A percentile compares a stretch with the other conserved stretches of the same genome.
Conservation (phyloP, 176 grass and related monocot genomes). For the Oryza brachyantha region DNA sequence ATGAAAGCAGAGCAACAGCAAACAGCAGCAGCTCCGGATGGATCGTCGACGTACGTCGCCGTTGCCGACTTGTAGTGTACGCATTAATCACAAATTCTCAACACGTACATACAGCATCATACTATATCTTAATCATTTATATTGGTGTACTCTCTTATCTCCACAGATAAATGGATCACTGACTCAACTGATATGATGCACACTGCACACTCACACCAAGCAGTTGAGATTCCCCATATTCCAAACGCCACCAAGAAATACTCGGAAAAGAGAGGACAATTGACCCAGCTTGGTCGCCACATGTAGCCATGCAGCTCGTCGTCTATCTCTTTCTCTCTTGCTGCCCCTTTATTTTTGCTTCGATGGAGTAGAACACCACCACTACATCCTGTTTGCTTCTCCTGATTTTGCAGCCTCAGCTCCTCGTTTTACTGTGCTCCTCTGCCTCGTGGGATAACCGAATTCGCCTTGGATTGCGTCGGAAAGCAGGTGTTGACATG, state of each 20-base stretch:
- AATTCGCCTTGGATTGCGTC: conserved; percentile 13
- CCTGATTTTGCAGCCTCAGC: background rate
- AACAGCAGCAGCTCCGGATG: background rate
- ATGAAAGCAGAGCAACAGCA: background rate
- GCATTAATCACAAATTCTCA: background rate
- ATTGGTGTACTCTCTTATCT: background rate
- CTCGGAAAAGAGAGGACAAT: background rate
- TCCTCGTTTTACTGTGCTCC: background rate
- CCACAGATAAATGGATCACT: background rate
- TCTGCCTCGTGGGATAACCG: conserved; percentile 34
- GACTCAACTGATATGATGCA: background rate
- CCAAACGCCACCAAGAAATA: conserved; percentile 22
- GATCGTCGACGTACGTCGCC: background rate
- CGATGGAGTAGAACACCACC: background rate
- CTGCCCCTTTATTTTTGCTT: background rate
- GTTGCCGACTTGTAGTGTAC: conserved; percentile 18
- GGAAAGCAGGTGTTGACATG: conserved; percentile 33
- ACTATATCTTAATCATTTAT: background rate
- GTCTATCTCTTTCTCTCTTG: background rate
- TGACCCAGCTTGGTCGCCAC: conserved; percentile 24
- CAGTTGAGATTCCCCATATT: background rate
- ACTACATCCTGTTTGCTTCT: background rate
- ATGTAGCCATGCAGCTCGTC: background rate
- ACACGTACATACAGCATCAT: conserved; percentile 22
- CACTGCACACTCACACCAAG: background rate